Percentiles rank a stretch among this genome's conserved stretches.
Evolutionary conservation across 495 filamentous ascomycete genomes (phyloP).

Genomic region (Rusavskia elegans): DNA sequence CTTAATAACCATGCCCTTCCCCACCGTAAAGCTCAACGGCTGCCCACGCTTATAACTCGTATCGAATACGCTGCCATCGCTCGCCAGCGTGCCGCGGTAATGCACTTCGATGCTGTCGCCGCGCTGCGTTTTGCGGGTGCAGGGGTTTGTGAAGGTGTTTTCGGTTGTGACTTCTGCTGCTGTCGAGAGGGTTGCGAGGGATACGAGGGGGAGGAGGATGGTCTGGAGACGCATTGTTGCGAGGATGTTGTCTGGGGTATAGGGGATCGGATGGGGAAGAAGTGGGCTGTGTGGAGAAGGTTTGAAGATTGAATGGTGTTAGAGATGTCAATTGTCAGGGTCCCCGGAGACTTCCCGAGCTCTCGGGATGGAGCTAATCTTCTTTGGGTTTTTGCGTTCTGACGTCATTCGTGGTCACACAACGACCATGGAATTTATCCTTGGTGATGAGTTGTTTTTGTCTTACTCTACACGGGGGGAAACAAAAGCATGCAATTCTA

Average conservation of each 20-base stretch:
- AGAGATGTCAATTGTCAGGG: too few species aligned
- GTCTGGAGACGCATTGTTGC: constrained; percentile 7
- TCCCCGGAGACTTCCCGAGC: too few species aligned
- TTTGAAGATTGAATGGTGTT: too few species aligned
- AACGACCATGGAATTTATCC: too few species aligned
- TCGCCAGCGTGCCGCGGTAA: constrained; percentile 64
- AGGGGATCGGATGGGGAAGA: too few species aligned
- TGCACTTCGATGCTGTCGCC: constrained; percentile 75
- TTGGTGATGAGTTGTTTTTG: too few species aligned
- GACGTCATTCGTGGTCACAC: too few species aligned
- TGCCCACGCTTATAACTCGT: constrained; percentile 51
- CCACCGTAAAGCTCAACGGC: constrained; percentile 67
- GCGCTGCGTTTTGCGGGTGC: constrained; percentile 53
- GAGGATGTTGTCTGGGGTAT: not conserved
- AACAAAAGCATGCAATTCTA: too few species aligned
- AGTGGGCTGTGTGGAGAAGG: too few species aligned
- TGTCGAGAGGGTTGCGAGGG: constrained; percentile 1
- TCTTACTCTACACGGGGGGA: too few species aligned
- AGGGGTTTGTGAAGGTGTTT: constrained; percentile 52
- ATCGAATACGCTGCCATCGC: constrained; percentile 37
- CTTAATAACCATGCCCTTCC: constrained; percentile 70
- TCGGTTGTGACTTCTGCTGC: constrained; percentile 50
- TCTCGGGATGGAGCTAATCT: too few species aligned
- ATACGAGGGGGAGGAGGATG: constrained; percentile 10
- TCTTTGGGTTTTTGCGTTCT: too few species aligned